Percentiles rank a stretch among this genome's conserved stretches.
phyloP scores from a whole-genome alignment of 208 protist species.

The Acanthamoeba triangularis region DNA sequence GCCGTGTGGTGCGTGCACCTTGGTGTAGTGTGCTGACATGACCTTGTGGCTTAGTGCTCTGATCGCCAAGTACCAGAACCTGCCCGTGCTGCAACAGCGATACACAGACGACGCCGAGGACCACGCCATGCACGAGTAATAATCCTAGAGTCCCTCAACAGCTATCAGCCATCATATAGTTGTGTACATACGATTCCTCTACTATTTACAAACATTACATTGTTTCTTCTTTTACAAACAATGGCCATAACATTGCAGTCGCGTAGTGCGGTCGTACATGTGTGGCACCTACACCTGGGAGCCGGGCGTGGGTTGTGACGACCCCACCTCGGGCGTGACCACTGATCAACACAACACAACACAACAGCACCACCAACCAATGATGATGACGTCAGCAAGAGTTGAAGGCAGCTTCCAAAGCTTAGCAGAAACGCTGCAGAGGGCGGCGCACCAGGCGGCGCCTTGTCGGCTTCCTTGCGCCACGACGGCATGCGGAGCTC shows the following conservation, averaged over 20 bases:
- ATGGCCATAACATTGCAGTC: too few relatives aligned
- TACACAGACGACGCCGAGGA: constrained; percentile 32
- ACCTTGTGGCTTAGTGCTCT: background rate
- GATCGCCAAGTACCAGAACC: constrained; percentile 35
- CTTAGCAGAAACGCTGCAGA: too few relatives aligned
- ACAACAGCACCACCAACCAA: background rate
- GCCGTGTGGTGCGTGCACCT: background rate
- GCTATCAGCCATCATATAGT: too few relatives aligned
- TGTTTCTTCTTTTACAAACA: too few relatives aligned
- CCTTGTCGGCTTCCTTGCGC: constrained; percentile 27
- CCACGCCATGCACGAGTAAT: background rate
- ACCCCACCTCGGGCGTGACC: background rate
- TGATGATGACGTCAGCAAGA: background rate
- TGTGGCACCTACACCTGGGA: background rate
- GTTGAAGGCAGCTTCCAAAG: background rate
- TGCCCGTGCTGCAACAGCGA: background rate
- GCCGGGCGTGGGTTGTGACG: background rate
- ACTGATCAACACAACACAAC: background rate
- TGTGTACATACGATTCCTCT: too few relatives aligned
- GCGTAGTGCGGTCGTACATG: background rate
- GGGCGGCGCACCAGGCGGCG: background rate
- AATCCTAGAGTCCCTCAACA: background rate
- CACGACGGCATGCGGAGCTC: constrained; percentile 33
- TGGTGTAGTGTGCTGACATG: background rate
- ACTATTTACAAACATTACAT: too few relatives aligned